Evolutionary conservation across 2,329 filamentous ascomycete genomes (phyloP), one percentile per base, ranked within the genome.

Genomic region (Pseudogymnoascus destructans): DNA sequence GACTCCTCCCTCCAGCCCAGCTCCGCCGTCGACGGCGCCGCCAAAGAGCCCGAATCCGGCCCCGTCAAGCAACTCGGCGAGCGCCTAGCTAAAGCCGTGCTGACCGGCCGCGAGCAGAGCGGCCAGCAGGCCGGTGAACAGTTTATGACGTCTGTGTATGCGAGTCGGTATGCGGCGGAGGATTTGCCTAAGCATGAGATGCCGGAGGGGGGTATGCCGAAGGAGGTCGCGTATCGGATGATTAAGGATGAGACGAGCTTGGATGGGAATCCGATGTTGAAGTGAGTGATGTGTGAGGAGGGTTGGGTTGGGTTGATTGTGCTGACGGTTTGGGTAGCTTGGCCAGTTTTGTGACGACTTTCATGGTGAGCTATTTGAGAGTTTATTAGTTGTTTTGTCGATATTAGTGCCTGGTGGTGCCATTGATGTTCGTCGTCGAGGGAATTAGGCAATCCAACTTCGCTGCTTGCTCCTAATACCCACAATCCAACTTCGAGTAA

Each of bases 181-280:
- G 89, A 95, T 67, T 77, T 97, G 40, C 90, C 91, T 25, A 81
- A 79, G 68, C 77, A 87, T 68, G 86, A 90, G 74, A 96, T 97
- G 82, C 90, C 92, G 1, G 89, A 95, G 66, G 68, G 74, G 17
- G 88, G 95, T 73, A 95, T 96, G 91, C 92, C 92, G 46, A 84
- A 81, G 65, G 87, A 95, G 64, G 81, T 95, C 57, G 92, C 92
- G n/a, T 95, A 96, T 72, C 85, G 90, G 55, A 87, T 96, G 87
- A 96, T 96, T 77, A 92, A 89, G 76, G 92, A 96, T 70, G 89
- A 95, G 69, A 77, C 96, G 63, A 93, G 87, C 63, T 77, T 96
- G 57, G 92, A 97, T 70, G 90, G 90, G 59, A 95, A 92, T 66
- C 89, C 90, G 7, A 92, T 90, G 78, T 79, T 95, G 63, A 89